Percentiles rank a stretch among this genome's conserved stretches.
These are phyloP conservation scores for Pouteria glomerata DNA, from an alignment of 148 eudicot species.

Conservation along the genomic window DNA sequence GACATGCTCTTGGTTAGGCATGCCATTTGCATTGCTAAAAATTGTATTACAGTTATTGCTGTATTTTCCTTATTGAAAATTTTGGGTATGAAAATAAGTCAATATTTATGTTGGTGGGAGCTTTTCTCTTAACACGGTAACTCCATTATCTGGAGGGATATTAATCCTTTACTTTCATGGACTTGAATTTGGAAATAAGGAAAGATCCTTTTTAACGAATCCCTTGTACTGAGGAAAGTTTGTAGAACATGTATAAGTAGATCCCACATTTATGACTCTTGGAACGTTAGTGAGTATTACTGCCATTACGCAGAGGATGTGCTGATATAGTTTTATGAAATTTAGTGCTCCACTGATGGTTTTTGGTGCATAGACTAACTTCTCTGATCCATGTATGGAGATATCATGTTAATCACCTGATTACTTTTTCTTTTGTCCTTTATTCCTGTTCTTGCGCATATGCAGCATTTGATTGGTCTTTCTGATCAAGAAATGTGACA, in stretches of 20 bases:
- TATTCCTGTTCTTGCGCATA: neutral
- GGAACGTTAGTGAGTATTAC: neutral
- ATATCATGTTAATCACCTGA: neutral
- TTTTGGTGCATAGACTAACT: neutral
- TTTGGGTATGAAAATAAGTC: neutral
- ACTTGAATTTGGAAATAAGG: neutral
- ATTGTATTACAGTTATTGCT: neutral
- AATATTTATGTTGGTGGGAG: neutral
- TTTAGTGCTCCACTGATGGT: neutral
- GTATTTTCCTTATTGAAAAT: constrained; percentile 8
- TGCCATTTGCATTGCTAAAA: neutral
- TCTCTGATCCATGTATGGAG: neutral
- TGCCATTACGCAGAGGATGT: neutral
- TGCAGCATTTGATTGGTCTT: neutral
- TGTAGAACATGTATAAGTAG: neutral
- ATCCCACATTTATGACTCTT: neutral
- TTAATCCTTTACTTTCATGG: neutral
- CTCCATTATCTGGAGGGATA: neutral
- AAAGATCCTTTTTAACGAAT: neutral
- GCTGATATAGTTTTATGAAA: neutral
- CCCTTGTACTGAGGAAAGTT: neutral
- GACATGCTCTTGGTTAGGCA: constrained; percentile 3
- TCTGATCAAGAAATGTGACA: neutral
- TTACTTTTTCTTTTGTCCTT: neutral
- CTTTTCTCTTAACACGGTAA: neutral